Evolutionary conservation across 306 rosid species (phyloP), one percentile per base, ranked within the genome.

Genomic region (Canavalia gladiata): DNA sequence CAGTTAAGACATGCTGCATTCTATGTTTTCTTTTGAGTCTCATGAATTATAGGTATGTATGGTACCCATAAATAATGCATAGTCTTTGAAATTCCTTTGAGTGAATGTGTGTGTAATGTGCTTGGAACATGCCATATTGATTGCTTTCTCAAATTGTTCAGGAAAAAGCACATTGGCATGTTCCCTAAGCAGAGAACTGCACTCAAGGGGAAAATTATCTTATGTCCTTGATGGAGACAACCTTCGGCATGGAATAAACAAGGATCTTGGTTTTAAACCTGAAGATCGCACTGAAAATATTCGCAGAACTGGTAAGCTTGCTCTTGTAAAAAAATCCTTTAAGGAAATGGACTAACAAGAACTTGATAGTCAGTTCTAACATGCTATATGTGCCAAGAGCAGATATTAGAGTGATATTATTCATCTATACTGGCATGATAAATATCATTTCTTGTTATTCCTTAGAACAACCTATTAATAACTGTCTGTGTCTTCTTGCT

Each of bases 151-250:
- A 68, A 84, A 74, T 63, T 79, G 6, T 70, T 71, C 86, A 93
- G 98, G 98, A 82, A 93, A 93, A 88, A 93, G 94, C 86, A 91
- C 94, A n/a, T 70, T 93, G 76, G 94, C 98, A 4, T 93, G 93
- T 84, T 84, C 94, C 54, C 47, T 91, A 46, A 87, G 94, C 78
- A 87, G 91, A 69, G 94, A 88, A 51, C 86, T 93, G 54, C 72
- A 93, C 76, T 68, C 81, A 5, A 90, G 80, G 84, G 97, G 93
- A 45, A 93, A 90, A 76, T 82, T 93, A 58, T 88, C 97, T 35
- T 93, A 93, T 78, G 80, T 91, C 68, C 97, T 93, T 78, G 97
- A 93, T 77, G 98, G 98, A 72, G 98, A 93, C 83, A 91, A 93
- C 80, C 93, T 93, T 81, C 89, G 98, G 67, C 94, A 93, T 87